Conservation (phyloP, 495 filamentous ascomycete genomes). For the Wilcoxina mikolae region DNA sequence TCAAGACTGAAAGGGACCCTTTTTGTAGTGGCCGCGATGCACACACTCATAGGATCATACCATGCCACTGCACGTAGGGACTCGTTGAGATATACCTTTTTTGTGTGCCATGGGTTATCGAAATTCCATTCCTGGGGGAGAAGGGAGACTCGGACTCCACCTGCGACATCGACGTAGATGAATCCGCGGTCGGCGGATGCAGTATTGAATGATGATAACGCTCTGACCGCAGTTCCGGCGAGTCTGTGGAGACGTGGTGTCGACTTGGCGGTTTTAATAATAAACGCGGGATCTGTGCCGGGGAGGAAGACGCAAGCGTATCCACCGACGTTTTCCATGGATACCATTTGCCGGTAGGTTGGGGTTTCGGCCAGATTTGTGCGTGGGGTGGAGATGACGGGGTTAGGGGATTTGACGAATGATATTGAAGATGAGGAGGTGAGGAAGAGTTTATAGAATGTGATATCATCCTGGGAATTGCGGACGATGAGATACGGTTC, state of each 20-base stretch:
- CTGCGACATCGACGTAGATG: slow-evolving; percentile 56
- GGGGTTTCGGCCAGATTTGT: slow-evolving; percentile 32
- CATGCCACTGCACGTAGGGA: slow-evolving; percentile 62
- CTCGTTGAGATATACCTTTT: slow-evolving; percentile 51
- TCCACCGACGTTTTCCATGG: slow-evolving; percentile 52
- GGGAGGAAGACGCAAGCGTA: slow-evolving; percentile 69
- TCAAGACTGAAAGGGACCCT: slow-evolving; percentile 61
- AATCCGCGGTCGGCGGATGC: slow-evolving; percentile 65
- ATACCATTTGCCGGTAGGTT: slow-evolving; percentile 40
- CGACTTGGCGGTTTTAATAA: slow-evolving; percentile 62
- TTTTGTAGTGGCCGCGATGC: slow-evolving; percentile 57
- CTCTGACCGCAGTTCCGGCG: slow-evolving; percentile 45
- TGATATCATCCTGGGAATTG: slow-evolving; percentile 61
- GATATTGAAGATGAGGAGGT: slow-evolving; percentile 38
- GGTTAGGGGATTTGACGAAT: slow-evolving; percentile 62
- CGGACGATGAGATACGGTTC: slow-evolving; percentile 72
- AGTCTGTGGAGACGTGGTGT: slow-evolving; percentile 59
- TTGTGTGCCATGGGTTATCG: slow-evolving; percentile 54
- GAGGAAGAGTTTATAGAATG: slow-evolving; percentile 71
- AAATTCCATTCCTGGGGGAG: slow-evolving; percentile 47
- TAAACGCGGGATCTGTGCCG: slow-evolving; percentile 59
- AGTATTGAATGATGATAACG: slow-evolving; percentile 57
- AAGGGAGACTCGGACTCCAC: slow-evolving; percentile 50
- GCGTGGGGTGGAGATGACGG: slow-evolving; percentile 36
- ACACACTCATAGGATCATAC: slow-evolving; percentile 56